Evolutionary conservation across 2,329 filamentous ascomycete genomes (phyloP).

Genomic region (Colletotrichum paranaense): DNA sequence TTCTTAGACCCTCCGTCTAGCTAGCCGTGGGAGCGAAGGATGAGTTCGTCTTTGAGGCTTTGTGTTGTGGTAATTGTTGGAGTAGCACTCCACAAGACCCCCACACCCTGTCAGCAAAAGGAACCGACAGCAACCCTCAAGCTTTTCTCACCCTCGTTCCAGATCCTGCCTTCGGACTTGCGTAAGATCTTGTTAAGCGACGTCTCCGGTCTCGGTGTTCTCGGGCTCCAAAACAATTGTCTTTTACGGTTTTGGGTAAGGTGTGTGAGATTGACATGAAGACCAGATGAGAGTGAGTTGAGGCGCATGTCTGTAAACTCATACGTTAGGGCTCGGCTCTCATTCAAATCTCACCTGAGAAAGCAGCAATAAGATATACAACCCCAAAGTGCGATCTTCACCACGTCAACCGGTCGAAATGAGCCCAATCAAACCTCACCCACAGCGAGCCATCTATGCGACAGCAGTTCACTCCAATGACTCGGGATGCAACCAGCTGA

Average conservation of each 20-base stretch:
- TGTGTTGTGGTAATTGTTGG: background rate
- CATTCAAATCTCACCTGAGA: background rate
- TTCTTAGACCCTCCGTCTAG: background rate
- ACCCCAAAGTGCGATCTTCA: background rate
- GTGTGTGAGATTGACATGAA: background rate
- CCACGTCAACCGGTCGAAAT: background rate
- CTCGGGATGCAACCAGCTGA: conserved; percentile 1
- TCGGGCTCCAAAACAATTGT: background rate
- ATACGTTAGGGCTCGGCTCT: background rate
- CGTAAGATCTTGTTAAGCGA: background rate
- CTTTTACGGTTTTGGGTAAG: background rate
- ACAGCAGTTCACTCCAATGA: conserved; percentile 14
- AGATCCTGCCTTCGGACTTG: background rate
- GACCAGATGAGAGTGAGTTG: background rate
- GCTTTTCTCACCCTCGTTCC: conserved; percentile 7
- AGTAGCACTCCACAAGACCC: background rate
- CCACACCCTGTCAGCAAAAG: background rate
- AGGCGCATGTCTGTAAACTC: background rate
- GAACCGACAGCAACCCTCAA: background rate
- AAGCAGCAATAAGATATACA: background rate
- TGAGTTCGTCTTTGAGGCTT: background rate
- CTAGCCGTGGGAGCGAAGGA: background rate
- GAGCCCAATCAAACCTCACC: conserved; percentile 14
- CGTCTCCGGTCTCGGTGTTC: background rate
- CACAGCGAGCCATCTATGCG: background rate